Evolutionary conservation across 2,329 filamentous ascomycete species (phyloP), one percentile per base, ranked within the genome.

Genomic region (Aspergillus neoniger): DNA sequence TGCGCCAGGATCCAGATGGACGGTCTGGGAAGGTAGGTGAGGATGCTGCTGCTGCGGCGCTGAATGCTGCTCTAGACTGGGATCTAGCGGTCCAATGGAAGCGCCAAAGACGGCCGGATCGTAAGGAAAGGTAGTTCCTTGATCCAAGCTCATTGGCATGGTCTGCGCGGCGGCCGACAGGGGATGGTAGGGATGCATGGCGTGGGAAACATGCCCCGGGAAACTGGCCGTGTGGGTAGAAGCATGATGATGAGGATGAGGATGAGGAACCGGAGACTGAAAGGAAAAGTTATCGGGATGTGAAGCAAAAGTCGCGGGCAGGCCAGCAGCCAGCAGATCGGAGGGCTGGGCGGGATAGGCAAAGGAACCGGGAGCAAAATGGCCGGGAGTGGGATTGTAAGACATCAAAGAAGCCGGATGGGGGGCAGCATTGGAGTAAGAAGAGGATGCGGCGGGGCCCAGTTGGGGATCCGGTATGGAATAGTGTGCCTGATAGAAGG

Each of bases 131-230:
- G 63, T 47, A 53, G 60, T 56, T 7, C 43, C 51, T 8, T 62
- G 30, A n/a, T 67, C 69, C 57, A 71, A 19, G 44, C 57, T 61
- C 62, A 73, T 67, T 8, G 47, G 55, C 17, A 50, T 55, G n/a
- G 53, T 10, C 30, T 55, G 43, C 2, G 53, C 53, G 7, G 65
- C 62, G 32, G 58, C 54, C 19, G 66, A 65, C 19, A 64, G 59
- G 10, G 65, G 49, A 52, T 73, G 69, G 55, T 73, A 74, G 5
- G 65, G 50, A 47, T 71, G 59, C 62, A 74, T 69, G 2, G 65
- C 58, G 57, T 68, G 69, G n/a, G 68, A 60, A 30, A 68, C 55
- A 19, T 62, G 71, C n/a, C 62, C 63, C 32, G 66, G 69, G 25
- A 62, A 28, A 30, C 52, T 50, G 43, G 44, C 48, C 19, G 41